Percentiles rank a stretch among this genome's conserved stretches.
These are phyloP conservation scores for Globisporangium radiosum DNA, from an alignment of 352 stramenopile species.

Conservation along the genomic window DNA sequence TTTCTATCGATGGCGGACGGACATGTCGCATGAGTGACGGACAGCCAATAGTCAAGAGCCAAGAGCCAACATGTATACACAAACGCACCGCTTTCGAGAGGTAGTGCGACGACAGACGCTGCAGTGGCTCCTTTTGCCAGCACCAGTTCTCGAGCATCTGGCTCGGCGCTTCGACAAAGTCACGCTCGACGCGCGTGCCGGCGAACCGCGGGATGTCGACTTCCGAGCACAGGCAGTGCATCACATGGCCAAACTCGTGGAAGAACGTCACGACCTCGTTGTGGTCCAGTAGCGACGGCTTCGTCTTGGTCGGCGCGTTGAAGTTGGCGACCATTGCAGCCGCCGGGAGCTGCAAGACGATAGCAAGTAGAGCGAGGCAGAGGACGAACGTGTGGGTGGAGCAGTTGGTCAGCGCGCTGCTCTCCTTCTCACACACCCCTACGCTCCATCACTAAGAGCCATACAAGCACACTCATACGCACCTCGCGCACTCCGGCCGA, in stretches of 20 bases:
- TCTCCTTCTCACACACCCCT: no score
- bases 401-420: no score
- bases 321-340: slow-evolving; percentile 91
- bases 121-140: slow-evolving; percentile 81
- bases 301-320: slow-evolving; percentile 67
- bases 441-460: no score
- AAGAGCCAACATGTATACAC: background rate
- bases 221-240: slow-evolving; percentile 87
- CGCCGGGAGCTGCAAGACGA: slow-evolving; percentile 31
- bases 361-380: slow-evolving; percentile 14
- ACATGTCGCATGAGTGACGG: background rate
- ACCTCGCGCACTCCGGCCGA: slow-evolving; percentile 46
- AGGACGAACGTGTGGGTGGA: background rate
- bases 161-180: slow-evolving; percentile 89
- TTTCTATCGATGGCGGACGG: slow-evolving; percentile 23
- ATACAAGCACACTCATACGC: background rate
- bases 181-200: slow-evolving; percentile 72
- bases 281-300: slow-evolving; percentile 75
- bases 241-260: slow-evolving; percentile 88
- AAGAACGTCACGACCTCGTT: slow-evolving; percentile 87
- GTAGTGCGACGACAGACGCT: slow-evolving; percentile 85
- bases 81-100: slow-evolving; percentile 44
- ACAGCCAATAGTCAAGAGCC: background rate
- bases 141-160: slow-evolving; percentile 92
- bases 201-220: slow-evolving; percentile 68